These are phyloP conservation scores for Scheffersomyces spartinae DNA, from an alignment of 805 yeast species.

Conservation along the genomic window DNA sequence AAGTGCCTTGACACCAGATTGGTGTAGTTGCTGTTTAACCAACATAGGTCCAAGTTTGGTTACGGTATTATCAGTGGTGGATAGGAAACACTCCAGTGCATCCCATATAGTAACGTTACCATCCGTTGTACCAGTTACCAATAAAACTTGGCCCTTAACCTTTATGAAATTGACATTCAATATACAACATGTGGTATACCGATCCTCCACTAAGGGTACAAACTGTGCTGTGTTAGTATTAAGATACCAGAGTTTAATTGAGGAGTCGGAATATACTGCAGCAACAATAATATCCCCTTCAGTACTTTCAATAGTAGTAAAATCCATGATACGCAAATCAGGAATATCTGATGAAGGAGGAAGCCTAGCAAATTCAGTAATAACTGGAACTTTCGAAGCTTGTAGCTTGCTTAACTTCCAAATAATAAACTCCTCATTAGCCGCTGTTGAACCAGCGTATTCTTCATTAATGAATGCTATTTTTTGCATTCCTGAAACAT, in stretches of 20 bases:
- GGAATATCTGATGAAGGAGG: slow-evolving; percentile 50
- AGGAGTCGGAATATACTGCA: slow-evolving; percentile 80
- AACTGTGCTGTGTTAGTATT: slow-evolving; percentile 26
- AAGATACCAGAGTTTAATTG: slow-evolving; percentile 54
- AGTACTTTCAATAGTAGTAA: slow-evolving; percentile 37
- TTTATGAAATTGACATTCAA: slow-evolving; percentile 44
- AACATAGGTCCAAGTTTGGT: slow-evolving; percentile 19
- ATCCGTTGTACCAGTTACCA: slow-evolving; percentile 69
- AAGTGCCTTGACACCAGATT: slow-evolving; percentile 73
- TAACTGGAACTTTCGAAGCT: slow-evolving; percentile 26
- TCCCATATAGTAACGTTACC: slow-evolving; percentile 64
- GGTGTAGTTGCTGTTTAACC: slow-evolving; percentile 52
- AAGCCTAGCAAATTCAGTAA: slow-evolving; percentile 39
- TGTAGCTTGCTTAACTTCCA: slow-evolving; percentile 49
- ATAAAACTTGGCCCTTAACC: slow-evolving; percentile 12
- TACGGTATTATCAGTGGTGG: no score
- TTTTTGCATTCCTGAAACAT: slow-evolving; percentile 81
- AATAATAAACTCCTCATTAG: slow-evolving; percentile 77
- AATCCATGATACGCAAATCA: slow-evolving; percentile 86
- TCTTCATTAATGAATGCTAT: slow-evolving; percentile 47
- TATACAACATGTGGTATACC: slow-evolving; percentile 68
- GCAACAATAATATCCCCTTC: slow-evolving; percentile 40
- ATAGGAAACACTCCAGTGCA: no score
- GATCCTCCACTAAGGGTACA: slow-evolving; percentile 30
- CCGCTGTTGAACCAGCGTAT: slow-evolving; percentile 44